Base-by-base conservation (phyloP, 495 filamentous ascomycete species). In the Lophiotrema nucula region DNA sequence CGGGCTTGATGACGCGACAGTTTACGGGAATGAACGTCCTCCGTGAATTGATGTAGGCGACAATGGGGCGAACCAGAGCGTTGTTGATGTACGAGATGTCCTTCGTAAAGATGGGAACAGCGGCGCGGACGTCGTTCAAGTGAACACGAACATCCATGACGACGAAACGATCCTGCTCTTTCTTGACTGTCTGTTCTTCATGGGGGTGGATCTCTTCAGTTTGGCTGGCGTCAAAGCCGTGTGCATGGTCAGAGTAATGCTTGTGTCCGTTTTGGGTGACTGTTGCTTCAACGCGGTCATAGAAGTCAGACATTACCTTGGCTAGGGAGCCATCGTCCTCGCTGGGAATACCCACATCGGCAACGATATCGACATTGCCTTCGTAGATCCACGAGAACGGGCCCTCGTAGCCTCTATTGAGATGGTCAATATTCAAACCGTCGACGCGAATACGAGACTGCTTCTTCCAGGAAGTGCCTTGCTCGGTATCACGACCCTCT, bases 381-480 rank as follows among this genome's bases (percentile, higher is more conserved):
- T 95, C 88, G 65, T 92, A 85, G 35, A 98, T 98, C 93, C 93
- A 98, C 0, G 89, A 92, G 69, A 98, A 97, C 0, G 92, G 93
- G 0, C 93, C 95, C 59, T 93, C 84, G 4, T 96, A 87, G 26
- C 93, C 92, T 28, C 90, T 86, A 67, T 98, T 98, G 2, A 98
- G 78, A 70, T 98, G 93, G 67, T 97, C 92, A 51, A 98, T 95
- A 66, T 88, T 95, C 4, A 98, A 79, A 8, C 88, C 90, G 67
- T 97, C 93, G 59, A 98, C 93, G 15, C 93, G 83, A 25, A 96
- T 79, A 46, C 93, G 80, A 65, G 83, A 93, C 53, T 93, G 89
- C 67, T 96, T 97, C 76, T 97, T 95, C 91, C 90, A 98, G 0
- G 80, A 79, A 47, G 62, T 75, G 6, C 72, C 62, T 38, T 83